Evolutionary conservation across 192 early-diverging fungal species (phyloP).

Genomic region (Chytriomyces hyalinus): DNA sequence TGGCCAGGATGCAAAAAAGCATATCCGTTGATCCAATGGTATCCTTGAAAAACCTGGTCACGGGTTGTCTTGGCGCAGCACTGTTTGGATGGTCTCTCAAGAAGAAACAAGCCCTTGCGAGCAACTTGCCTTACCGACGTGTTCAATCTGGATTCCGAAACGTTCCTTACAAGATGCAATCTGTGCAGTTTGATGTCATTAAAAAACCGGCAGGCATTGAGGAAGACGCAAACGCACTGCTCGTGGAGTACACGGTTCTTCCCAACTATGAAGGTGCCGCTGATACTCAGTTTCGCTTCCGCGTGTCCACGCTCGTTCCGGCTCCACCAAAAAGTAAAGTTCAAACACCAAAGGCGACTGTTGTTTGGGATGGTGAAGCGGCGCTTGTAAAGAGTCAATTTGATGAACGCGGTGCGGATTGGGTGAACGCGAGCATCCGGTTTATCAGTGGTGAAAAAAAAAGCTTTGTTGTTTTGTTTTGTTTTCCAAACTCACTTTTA

Average conservation of each 20-base stretch:
- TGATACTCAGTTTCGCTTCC: background rate
- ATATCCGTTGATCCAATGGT: background rate
- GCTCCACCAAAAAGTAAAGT: background rate
- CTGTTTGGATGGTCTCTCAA: background rate
- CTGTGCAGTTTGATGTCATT: background rate
- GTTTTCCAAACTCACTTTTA: background rate
- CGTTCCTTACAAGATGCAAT: conserved; percentile 14
- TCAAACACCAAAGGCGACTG: background rate
- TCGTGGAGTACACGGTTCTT: background rate
- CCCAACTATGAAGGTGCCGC: background rate
- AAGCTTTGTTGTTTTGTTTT: no score
- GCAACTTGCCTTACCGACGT: background rate
- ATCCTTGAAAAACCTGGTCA: background rate
- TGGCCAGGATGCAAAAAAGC: conserved; percentile 12
- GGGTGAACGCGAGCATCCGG: background rate
- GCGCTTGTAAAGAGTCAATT: background rate
- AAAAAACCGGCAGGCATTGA: background rate
- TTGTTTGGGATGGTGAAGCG: conserved; percentile 8
- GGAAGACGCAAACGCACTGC: background rate
- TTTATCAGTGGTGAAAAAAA: background rate
- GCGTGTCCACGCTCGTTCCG: background rate
- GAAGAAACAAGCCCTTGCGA: background rate
- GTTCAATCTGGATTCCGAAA: conserved; percentile 17
- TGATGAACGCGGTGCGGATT: background rate
- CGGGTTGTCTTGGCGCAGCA: background rate